Evolutionary conservation across 2,329 filamentous ascomycete genomes (phyloP).

Genomic region (Pseudogymnoascus sp.): DNA sequence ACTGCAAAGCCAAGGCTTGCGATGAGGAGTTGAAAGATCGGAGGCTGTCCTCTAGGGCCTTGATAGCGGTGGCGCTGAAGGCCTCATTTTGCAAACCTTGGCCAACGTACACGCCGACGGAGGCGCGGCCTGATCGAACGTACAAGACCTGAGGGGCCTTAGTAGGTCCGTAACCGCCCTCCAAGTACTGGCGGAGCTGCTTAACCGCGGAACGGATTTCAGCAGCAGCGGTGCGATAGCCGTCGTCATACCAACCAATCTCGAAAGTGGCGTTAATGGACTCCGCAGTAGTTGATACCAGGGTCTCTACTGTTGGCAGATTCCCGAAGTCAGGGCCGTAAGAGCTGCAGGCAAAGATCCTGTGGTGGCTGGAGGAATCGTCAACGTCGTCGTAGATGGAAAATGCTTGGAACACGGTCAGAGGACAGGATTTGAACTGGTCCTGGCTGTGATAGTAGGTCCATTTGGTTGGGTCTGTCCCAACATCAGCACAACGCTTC

Average conservation of each 20-base stretch:
- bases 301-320: constrained; percentile 13
- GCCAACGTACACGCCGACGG: constrained; percentile 33
- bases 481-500: neutral
- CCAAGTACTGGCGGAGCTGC: constrained; percentile 28
- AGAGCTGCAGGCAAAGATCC: constrained; percentile 28
- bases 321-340: constrained; percentile 20
- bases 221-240: constrained; percentile 17
- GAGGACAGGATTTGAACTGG: constrained; percentile 25
- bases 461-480: neutral
- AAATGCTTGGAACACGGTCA: constrained; percentile 31
- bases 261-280: constrained; percentile 23
- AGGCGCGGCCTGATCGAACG: constrained; percentile 25
- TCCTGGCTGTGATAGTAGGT: constrained; percentile 19
- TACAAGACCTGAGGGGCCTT: constrained; percentile 26
- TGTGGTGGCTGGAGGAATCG: constrained; percentile 23
- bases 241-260: constrained; percentile 26
- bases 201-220: constrained; percentile 22
- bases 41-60: constrained; percentile 18
- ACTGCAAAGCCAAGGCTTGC: constrained; percentile 28
- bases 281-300: constrained; percentile 13
- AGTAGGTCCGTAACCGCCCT: constrained; percentile 20
- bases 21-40: constrained; percentile 20
- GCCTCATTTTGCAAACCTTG: constrained; percentile 20
- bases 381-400: constrained; percentile 31
- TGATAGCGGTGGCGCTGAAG: constrained; percentile 12